Conservation (phyloP, 2,329 filamentous ascomycete genomes). For the Piedraia hortae region DNA sequence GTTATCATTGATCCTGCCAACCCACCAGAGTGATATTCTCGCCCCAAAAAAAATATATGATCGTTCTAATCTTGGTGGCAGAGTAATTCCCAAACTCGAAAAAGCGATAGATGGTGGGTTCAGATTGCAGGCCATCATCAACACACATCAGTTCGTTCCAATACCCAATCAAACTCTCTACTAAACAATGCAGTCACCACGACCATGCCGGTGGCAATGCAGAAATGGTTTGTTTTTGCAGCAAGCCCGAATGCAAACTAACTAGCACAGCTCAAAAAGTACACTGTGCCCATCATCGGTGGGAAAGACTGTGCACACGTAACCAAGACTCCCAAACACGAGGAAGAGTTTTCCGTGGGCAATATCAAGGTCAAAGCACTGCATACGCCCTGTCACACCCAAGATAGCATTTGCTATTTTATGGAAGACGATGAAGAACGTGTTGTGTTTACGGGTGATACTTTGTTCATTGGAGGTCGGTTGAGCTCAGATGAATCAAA, state of each 20-base stretch:
- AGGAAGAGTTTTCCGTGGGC: slow-evolving; percentile 57
- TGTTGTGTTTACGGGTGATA: slow-evolving; percentile 87
- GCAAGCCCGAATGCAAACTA: too few species aligned
- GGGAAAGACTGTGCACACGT: slow-evolving; percentile 67
- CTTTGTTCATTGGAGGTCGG: slow-evolving; percentile 67
- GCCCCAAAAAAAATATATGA: too few species aligned
- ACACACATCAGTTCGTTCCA: slow-evolving; percentile 68
- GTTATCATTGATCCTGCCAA: slow-evolving; percentile 55
- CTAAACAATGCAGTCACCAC: slow-evolving; percentile 37
- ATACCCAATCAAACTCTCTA: not conserved
- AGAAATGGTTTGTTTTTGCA: slow-evolving; percentile 33
- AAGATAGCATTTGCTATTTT: slow-evolving; percentile 92
- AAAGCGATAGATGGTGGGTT: slow-evolving; percentile 45
- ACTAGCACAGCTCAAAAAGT: slow-evolving; percentile 29
- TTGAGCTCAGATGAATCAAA: not conserved
- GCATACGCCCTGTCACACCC: slow-evolving; percentile 94
- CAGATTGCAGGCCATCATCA: slow-evolving; percentile 70
- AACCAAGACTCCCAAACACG: slow-evolving; percentile 46
- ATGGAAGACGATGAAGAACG: slow-evolving; percentile 54
- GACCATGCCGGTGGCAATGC: slow-evolving; percentile 86
- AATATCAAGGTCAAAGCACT: slow-evolving; percentile 57
- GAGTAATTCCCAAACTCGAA: slow-evolving; percentile 38
- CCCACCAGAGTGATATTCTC: slow-evolving; percentile 36
- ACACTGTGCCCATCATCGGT: slow-evolving; percentile 51
- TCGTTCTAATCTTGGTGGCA: slow-evolving; percentile 13